Conservation (phyloP, 805 yeast species). For the Nakazawaea anatomiae region DNA sequence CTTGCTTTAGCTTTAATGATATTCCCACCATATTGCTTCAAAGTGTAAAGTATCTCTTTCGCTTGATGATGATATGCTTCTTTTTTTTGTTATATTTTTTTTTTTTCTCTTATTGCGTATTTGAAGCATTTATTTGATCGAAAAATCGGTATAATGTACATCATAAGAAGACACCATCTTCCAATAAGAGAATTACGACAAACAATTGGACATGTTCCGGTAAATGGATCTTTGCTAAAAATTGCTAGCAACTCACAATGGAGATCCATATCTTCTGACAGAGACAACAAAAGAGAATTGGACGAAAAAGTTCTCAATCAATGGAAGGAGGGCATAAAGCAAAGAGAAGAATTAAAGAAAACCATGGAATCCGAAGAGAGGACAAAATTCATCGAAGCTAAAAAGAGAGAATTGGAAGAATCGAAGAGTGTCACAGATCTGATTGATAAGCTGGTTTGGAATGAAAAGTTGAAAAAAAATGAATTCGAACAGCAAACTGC, state of each 20-base stretch:
- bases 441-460: not conserved
- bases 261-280: not conserved
- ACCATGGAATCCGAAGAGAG: conserved; percentile 1
- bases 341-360: conserved; percentile 8
- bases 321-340: conserved; percentile 10
- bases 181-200: not conserved
- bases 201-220: not conserved
- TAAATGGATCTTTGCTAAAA: too few species aligned
- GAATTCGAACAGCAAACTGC: not conserved
- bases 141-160: too few species aligned
- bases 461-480: not conserved
- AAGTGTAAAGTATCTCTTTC: too few species aligned
- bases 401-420: conserved; percentile 8
- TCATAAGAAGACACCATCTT: too few species aligned
- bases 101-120: not conserved
- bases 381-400: conserved; percentile 4
- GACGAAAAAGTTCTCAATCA: conserved; percentile 7
- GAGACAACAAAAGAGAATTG: conserved; percentile 1
- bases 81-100: not conserved
- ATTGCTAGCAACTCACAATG: not conserved
- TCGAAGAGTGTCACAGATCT: not conserved
- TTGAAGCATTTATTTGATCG: too few species aligned
- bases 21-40: conserved; percentile 27
- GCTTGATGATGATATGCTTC: not conserved
- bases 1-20: conserved; percentile 27